Base-by-base conservation (phyloP, 2,329 filamentous ascomycete genomes). In the Hypoxylon rubiginosum region DNA sequence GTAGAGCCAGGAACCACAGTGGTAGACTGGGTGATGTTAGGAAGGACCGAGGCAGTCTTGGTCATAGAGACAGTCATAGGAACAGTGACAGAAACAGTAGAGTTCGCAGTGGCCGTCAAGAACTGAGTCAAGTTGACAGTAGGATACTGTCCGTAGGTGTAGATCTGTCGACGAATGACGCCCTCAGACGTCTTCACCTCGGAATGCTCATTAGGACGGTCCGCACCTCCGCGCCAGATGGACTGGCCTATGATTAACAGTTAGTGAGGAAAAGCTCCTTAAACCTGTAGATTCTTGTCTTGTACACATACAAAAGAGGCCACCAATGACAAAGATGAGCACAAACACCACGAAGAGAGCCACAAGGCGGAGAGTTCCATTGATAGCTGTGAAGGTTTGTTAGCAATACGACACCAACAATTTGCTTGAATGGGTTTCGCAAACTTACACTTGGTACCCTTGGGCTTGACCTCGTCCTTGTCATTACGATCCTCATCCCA, bases 101-200 rank as follows among this genome's bases (percentile, higher is more conserved):
- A 34, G 30, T 53, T 77, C 30, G 78, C 77, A 48, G 72, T 71
- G 39, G 70, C 51, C 11, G 60, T 30, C 24, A 57, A 58, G 54
- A 58, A 59, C 3, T 15, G 21, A 0, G 58, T 58, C 21, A 57
- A 32, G 15, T 51, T 60, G 5, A 68, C 11, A 5, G 62, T 61
- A 5, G 66, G 53, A 8, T 62, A 54, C 1, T 58, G 24, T 6
- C 63, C 66, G 6, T 69, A 69, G 2, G 48, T 24, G 24, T 63
- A 64, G 10, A 50, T 54, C 63, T 66, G 58, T 24, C 62, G 66
- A 11, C 54, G 43, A 24, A 6, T 8, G 13, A 43, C 26, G 28
- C 9, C 30, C 3, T 4, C 15, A 8, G 15, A 2, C 17, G 10
- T n/a, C 17, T 11, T 26, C 32, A 1, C 28, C 5, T 34, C 17